A percentile compares a stretch with the other conserved stretches of the same genome.
These are phyloP conservation scores for Raffaelea ambrosiae DNA, from an alignment of 2,329 filamentous ascomycete species.

Conservation along the genomic window DNA sequence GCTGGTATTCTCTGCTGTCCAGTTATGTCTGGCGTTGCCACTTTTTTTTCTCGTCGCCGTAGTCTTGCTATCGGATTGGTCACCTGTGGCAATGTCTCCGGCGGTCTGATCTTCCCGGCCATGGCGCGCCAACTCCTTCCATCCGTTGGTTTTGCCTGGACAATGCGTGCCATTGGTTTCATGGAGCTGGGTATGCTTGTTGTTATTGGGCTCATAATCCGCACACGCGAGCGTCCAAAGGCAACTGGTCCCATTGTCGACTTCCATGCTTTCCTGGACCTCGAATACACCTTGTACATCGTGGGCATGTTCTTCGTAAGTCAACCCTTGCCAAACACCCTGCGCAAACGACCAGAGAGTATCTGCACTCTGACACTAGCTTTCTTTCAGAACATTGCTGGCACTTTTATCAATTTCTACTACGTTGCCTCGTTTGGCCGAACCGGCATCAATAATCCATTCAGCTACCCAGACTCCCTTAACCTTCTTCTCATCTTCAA, in stretches of 20 bases:
- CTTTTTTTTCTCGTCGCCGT: constrained; percentile 26
- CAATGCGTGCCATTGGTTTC: constrained; percentile 29
- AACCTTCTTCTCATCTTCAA: constrained; percentile 45
- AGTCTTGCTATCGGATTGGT: constrained; percentile 24
- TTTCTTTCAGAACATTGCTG: constrained; percentile 9
- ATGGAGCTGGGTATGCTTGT: constrained; percentile 24
- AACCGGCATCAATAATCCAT: constrained; percentile 1
- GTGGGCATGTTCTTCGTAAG: constrained; percentile 28
- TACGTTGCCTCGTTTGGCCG: constrained; percentile 29
- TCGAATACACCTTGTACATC: constrained; percentile 29
- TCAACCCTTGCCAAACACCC: not conserved
- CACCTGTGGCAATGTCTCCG: constrained; percentile 24
- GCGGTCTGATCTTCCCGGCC: constrained; percentile 29
- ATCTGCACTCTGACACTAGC: too few relatives aligned
- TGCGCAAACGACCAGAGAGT: too few relatives aligned
- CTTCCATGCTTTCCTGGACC: constrained; percentile 27
- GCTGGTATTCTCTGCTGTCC: constrained; percentile 28
- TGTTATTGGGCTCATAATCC: constrained; percentile 22
- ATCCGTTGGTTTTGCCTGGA: constrained; percentile 27
- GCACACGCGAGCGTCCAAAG: constrained; percentile 24
- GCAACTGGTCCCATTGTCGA: constrained; percentile 29
- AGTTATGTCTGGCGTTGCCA: constrained; percentile 23
- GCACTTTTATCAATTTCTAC: constrained; percentile 38
- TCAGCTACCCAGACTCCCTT: constrained; percentile 27
- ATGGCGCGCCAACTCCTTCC: constrained; percentile 26